These are phyloP conservation scores for Arctium minus DNA, from an alignment of 129 eudicot genomes.

Conservation along the genomic window DNA sequence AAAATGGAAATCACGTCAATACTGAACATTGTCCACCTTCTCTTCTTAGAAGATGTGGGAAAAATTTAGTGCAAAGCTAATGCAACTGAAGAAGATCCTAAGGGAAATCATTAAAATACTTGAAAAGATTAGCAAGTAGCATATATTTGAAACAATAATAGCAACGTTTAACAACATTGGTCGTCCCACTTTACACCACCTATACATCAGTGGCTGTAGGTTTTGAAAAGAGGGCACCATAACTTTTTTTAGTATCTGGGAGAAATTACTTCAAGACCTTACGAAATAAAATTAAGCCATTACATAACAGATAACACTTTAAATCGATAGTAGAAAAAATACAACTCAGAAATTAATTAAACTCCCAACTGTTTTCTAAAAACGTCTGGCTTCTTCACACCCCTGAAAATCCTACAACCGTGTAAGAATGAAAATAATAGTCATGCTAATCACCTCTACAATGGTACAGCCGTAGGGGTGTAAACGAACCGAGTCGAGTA, in stretches of 20 bases:
- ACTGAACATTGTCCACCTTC: background rate
- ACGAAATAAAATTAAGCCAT: background rate
- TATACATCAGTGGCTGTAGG: background rate
- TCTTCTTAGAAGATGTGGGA: background rate
- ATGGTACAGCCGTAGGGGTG: background rate
- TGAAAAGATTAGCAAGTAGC: background rate
- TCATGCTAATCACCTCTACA: background rate
- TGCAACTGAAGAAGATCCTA: background rate
- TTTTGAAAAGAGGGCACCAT: background rate
- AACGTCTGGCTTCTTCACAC: background rate
- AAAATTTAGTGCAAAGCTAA: background rate
- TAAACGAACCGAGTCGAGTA: too few species aligned
- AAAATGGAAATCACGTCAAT: background rate
- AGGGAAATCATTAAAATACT: background rate
- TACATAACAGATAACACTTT: background rate
- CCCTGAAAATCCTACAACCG: background rate
- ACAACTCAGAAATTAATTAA: background rate
- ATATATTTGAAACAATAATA: background rate
- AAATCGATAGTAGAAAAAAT: background rate
- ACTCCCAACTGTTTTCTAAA: background rate
- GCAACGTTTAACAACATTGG: background rate
- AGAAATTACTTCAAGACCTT: background rate
- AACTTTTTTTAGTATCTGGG: background rate
- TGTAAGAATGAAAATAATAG: background rate
- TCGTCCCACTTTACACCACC: background rate